Evolutionary conservation across 768 basidiomycete species (phyloP).

Genomic region (Pholiota microspora): DNA sequence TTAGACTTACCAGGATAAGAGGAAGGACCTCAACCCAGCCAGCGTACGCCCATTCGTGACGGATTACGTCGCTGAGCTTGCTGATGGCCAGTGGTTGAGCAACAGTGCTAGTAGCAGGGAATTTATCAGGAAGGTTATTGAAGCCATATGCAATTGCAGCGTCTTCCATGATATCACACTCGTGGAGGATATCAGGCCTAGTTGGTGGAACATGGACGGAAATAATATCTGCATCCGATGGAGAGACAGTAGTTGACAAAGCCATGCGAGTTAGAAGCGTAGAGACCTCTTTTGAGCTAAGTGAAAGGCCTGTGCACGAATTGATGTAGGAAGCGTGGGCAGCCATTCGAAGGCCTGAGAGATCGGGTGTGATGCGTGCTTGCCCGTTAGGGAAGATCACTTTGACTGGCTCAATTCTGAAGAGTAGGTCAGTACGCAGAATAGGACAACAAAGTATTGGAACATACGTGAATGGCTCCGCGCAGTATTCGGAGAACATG

Average conservation of each 20-base stretch:
- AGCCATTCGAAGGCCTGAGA: constrained; percentile 66
- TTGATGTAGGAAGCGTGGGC: constrained; percentile 93
- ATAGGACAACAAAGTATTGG: not conserved
- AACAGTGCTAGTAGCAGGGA: constrained; percentile 93
- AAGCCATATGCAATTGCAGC: constrained; percentile 97
- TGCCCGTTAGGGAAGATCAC: constrained; percentile 79
- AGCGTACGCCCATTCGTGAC: constrained; percentile 88
- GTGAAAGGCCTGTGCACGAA: constrained; percentile 85
- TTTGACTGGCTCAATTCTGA: constrained; percentile 91
- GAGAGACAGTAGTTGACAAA: constrained; percentile 52
- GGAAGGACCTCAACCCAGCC: constrained; percentile 97
- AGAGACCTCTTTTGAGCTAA: constrained; percentile 64
- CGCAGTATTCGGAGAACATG: constrained; percentile 99
- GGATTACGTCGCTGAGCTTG: constrained; percentile 84
- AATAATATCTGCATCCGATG: constrained; percentile 63
- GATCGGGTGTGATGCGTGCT: constrained; percentile 74
- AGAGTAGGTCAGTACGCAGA: constrained; percentile 1
- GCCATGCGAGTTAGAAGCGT: constrained; percentile 84
- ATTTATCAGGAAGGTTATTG: constrained; percentile 90
- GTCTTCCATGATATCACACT: constrained; percentile 98
- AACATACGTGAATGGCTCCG: constrained; percentile 86
- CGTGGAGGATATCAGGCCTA: constrained; percentile 96
- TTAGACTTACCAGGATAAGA: constrained; percentile 75
- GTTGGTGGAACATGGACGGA: constrained; percentile 84
- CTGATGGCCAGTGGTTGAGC: constrained; percentile 90